Evolutionary conservation across 257 asterid genomes (phyloP).

Genomic region (Craterostigma plantagineum): DNA sequence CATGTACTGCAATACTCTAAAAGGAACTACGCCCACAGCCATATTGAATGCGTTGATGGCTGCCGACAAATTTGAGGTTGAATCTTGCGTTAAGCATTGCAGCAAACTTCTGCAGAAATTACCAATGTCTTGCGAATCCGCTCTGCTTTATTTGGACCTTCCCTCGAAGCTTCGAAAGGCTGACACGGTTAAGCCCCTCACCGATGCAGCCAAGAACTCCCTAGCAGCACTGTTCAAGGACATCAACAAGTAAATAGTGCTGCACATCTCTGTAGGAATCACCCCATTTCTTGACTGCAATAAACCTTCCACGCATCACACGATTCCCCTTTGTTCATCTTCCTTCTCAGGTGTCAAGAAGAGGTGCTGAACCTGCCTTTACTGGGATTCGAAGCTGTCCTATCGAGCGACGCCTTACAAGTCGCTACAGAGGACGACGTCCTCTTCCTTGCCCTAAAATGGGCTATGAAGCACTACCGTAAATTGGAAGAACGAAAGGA

Average conservation of each 20-base stretch:
- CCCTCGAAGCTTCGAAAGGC: slow-evolving; percentile 56
- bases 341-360: slow-evolving; percentile 34
- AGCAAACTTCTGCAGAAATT: slow-evolving; percentile 32
- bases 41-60: slow-evolving; percentile 71
- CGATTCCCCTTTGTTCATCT: neutral
- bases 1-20: slow-evolving; percentile 55
- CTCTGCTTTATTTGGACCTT: slow-evolving; percentile 84
- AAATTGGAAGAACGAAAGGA: slow-evolving; percentile 45
- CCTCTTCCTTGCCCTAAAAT: slow-evolving; percentile 47
- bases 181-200: slow-evolving; percentile 52
- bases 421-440: slow-evolving; percentile 76
- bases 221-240: slow-evolving; percentile 64
- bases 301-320: too few relatives aligned
- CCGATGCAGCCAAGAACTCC: slow-evolving; percentile 57
- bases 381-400: slow-evolving; percentile 56
- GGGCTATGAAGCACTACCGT: slow-evolving; percentile 56
- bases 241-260: slow-evolving; percentile 58
- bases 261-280: too few relatives aligned
- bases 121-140: slow-evolving; percentile 85
- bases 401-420: slow-evolving; percentile 62
- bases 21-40: slow-evolving; percentile 38
- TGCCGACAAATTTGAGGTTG: slow-evolving; percentile 82
- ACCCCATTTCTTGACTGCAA: neutral
- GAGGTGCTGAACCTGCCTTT: slow-evolving; percentile 63
- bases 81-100: slow-evolving; percentile 83